Percentiles rank a stretch among this genome's conserved stretches.
phyloP scores from a whole-genome alignment of 208 protist species.

The Acanthamoeba rhysodes region DNA sequence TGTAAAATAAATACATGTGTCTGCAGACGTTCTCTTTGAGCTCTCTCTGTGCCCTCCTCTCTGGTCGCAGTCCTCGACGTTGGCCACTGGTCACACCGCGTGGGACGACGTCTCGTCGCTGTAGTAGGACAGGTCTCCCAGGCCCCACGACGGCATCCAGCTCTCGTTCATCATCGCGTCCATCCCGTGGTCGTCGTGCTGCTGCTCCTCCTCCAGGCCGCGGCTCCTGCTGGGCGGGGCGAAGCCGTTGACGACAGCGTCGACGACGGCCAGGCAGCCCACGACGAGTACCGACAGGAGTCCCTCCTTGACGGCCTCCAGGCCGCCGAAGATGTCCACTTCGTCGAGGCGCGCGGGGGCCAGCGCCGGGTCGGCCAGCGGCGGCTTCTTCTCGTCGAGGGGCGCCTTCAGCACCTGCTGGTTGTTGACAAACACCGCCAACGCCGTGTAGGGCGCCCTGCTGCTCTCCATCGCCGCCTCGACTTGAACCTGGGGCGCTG shows the following conservation, averaged over 20 bases:
- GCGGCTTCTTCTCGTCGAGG: background rate
- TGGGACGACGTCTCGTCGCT: background rate
- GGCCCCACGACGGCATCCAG: constrained; percentile 35
- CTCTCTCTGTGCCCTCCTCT: too few species aligned
- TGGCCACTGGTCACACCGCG: too few species aligned
- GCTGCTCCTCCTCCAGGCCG: background rate
- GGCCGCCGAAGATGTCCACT: background rate
- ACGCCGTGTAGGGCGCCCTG: background rate
- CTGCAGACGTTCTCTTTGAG: too few species aligned
- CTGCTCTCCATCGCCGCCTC: background rate
- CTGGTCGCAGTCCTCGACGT: too few species aligned
- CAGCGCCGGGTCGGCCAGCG: background rate
- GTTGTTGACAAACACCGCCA: constrained; percentile 21
- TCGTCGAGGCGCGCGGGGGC: background rate
- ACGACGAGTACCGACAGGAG: background rate
- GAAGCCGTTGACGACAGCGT: constrained; percentile 14
- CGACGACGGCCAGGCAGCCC: constrained; percentile 5
- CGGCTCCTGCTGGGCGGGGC: too few species aligned
- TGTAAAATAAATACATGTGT: too few species aligned
- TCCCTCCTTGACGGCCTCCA: background rate
- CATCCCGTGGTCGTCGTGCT: background rate
- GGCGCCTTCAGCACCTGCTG: background rate
- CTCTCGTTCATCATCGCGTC: background rate
- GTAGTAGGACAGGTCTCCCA: constrained; percentile 29
- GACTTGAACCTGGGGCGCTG: background rate